These are phyloP conservation scores for Colletotrichum salicis DNA, from an alignment of 2,329 filamentous ascomycete genomes.

Conservation along the genomic window DNA sequence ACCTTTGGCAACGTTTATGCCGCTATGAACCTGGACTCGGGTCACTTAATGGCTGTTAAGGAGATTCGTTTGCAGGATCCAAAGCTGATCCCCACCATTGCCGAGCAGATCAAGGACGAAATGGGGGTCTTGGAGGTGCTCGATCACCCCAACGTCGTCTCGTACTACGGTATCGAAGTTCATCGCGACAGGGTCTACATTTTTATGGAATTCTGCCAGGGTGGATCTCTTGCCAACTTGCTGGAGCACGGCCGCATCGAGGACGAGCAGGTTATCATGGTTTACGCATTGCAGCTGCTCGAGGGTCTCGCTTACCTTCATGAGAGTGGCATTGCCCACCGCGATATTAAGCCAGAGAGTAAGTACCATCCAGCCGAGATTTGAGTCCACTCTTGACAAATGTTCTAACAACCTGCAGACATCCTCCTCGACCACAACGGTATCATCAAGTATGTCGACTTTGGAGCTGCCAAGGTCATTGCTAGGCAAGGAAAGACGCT, in stretches of 20 bases:
- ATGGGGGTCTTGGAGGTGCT: constrained; percentile 96
- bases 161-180: constrained; percentile 97
- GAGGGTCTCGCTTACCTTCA: constrained; percentile 95
- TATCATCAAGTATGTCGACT: constrained; percentile 99
- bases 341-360: constrained; percentile 98
- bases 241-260: constrained; percentile 97
- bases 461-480: constrained; percentile 96
- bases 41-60: constrained; percentile 97
- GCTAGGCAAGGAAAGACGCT: constrained; percentile 92
- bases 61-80: constrained; percentile 97
- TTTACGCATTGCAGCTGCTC: constrained; percentile 92
- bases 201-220: constrained; percentile 99
- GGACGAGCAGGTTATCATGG: constrained; percentile 97
- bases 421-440: constrained; percentile 97
- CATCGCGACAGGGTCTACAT: constrained; percentile 99
- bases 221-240: constrained; percentile 88
- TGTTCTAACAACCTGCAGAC: constrained; percentile 61
- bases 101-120: constrained; percentile 93
- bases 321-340: constrained; percentile 89
- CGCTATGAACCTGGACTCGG: constrained; percentile 95
- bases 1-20: constrained; percentile 98
- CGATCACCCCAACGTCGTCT: constrained; percentile 97
- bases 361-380: constrained; percentile 51
- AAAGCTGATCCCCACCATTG: constrained; percentile 93
- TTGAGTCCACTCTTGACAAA: background rate